These are phyloP conservation scores for Hanseniaspora jakobsenii DNA, from an alignment of 805 yeast genomes.

Conservation along the genomic window DNA sequence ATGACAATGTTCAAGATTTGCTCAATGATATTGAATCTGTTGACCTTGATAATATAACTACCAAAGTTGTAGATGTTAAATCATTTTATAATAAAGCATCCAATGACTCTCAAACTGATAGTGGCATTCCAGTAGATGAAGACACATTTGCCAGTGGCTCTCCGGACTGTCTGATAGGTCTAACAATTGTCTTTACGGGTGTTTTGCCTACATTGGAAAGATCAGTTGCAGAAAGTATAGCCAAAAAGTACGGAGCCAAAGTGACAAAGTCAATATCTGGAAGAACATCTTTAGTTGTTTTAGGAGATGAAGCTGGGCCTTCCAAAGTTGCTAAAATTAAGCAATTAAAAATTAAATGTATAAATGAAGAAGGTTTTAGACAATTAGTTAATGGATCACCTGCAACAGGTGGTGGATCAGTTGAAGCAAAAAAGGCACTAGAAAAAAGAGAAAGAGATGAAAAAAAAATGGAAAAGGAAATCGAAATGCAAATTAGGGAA, in stretches of 20 bases:
- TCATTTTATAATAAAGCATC: conserved; percentile 43
- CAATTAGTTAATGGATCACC: conserved; percentile 71
- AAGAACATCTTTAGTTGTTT: conserved; percentile 75
- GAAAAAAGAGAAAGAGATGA: conserved; percentile 61
- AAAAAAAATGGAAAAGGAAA: conserved; percentile 33
- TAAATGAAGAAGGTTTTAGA: conserved; percentile 76
- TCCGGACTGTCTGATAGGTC: conserved; percentile 75
- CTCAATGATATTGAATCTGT: conserved; percentile 64
- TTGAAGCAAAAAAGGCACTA: conserved; percentile 59
- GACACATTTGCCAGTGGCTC: conserved; percentile 64
- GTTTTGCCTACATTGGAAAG: conserved; percentile 69
- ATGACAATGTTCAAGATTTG: conserved; percentile 40
- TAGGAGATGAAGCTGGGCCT: conserved; percentile 96
- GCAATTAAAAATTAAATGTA: conserved; percentile 61
- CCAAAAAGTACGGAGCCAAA: conserved; percentile 80
- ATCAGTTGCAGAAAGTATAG: conserved; percentile 58
- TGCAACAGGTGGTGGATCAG: conserved; percentile 81
- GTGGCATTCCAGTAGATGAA: conserved; percentile 22
- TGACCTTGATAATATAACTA: conserved; percentile 40
- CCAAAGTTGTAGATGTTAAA: conserved; percentile 42
- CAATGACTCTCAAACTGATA: conserved; percentile 27
- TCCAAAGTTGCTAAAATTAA: conserved; percentile 76
- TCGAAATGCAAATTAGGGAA: conserved; percentile 16
- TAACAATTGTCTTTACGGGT: conserved; percentile 91
- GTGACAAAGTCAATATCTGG: conserved; percentile 78